These are phyloP conservation scores for baker's yeast (Saccharomyces cerevisiae) DNA, from an alignment of 805 yeast species.

Conservation along the genomic window DNA sequence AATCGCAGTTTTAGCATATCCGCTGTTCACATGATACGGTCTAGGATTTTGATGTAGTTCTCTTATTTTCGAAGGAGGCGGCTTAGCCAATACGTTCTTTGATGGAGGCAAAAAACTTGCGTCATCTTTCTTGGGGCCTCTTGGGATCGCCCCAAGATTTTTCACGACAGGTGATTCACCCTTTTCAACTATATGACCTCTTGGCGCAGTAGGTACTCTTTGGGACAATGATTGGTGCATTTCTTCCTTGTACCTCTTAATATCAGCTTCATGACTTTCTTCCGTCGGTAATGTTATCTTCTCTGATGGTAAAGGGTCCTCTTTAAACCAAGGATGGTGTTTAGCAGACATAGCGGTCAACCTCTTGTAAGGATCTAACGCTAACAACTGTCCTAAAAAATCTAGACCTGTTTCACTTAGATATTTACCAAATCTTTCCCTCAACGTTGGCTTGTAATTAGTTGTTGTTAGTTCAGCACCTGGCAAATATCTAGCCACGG, in stretches of 20 bases:
- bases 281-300: slow-evolving; percentile 59
- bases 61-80: neutral
- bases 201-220: slow-evolving; percentile 29
- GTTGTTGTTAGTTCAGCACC: slow-evolving; percentile 34
- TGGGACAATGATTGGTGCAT: slow-evolving; percentile 27
- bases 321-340: slow-evolving; percentile 57
- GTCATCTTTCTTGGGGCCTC: slow-evolving; percentile 4
- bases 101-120: neutral
- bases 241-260: slow-evolving; percentile 45
- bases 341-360: slow-evolving; percentile 75
- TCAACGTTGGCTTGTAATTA: slow-evolving; percentile 36
- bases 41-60: neutral
- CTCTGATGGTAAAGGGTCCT: slow-evolving; percentile 57
- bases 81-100: neutral
- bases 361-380: slow-evolving; percentile 63
- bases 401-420: slow-evolving; percentile 39
- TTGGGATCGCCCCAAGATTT: slow-evolving; percentile 5
- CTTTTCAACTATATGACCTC: slow-evolving; percentile 24
- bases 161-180: neutral
- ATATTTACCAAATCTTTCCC: slow-evolving; percentile 38
- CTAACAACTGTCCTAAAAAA: slow-evolving; percentile 53
- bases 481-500: slow-evolving; percentile 52
- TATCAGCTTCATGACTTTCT: slow-evolving; percentile 86
- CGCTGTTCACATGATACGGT: neutral
- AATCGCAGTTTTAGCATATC: neutral